Conservation (phyloP, 2,329 filamentous ascomycete species). For the Fusarium anthophilum region DNA sequence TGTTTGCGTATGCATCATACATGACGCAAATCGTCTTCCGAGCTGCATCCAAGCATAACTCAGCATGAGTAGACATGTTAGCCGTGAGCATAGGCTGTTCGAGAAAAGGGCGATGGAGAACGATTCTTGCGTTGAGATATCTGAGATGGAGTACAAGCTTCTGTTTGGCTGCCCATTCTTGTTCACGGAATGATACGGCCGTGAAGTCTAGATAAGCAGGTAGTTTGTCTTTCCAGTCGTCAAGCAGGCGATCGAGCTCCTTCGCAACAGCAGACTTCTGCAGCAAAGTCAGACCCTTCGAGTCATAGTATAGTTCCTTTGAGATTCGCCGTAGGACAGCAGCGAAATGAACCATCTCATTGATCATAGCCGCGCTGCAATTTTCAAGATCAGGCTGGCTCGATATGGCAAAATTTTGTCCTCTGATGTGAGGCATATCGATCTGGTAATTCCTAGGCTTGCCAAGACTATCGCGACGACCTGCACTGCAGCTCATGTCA, state of each 20-base stretch:
- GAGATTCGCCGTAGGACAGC: not conserved
- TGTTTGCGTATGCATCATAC: not conserved
- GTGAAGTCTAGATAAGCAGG: not conserved
- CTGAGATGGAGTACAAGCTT: not conserved
- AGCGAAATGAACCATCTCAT: conserved; percentile 2
- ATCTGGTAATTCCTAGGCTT: conserved; percentile 8
- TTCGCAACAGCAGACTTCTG: conserved; percentile 1
- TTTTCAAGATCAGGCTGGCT: not conserved
- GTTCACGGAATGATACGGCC: not conserved
- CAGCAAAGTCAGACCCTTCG: not conserved
- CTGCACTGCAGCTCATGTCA: conserved; percentile 15
- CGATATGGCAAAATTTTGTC: not conserved
- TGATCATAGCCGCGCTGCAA: not conserved
- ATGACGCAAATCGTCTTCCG: not conserved
- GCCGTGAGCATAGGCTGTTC: not conserved
- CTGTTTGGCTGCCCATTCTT: not conserved
- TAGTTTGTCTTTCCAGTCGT: not conserved
- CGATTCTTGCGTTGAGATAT: not conserved
- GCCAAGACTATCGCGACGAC: conserved; percentile 8
- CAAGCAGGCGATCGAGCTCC: not conserved
- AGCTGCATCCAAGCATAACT: not conserved
- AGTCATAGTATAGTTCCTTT: not conserved
- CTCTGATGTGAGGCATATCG: not conserved
- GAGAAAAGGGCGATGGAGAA: not conserved
- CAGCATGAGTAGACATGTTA: not conserved